Evolutionary conservation across 768 basidiomycete genomes (phyloP).

Genomic region (Nidularia pulvinata): DNA sequence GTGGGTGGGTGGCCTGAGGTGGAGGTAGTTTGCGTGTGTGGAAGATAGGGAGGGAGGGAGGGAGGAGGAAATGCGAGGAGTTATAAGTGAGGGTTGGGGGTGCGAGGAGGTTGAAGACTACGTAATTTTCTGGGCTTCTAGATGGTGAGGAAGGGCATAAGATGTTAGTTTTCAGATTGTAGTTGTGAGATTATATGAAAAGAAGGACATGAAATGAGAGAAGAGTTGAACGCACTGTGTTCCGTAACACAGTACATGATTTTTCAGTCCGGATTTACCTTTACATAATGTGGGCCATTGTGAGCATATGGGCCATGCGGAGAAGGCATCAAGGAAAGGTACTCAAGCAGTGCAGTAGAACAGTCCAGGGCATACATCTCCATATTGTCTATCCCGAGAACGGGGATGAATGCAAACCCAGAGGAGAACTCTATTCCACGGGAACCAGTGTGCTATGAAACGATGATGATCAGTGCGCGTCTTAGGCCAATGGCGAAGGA

Average conservation of each 20-base stretch:
- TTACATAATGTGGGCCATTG: constrained; percentile 53
- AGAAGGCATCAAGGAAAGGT: constrained; percentile 33
- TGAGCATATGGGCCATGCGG: constrained; percentile 30
- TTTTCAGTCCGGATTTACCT: constrained; percentile 49
- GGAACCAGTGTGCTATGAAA: constrained; percentile 43
- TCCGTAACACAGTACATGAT: constrained; percentile 53
- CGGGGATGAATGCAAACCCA: constrained; percentile 44
- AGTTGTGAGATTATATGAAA: no score
- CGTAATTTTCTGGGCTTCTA: constrained; percentile 33
- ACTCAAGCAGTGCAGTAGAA: constrained; percentile 27
- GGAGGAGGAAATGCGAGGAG: background rate
- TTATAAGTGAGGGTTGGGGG: constrained; percentile 12
- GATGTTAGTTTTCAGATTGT: no score
- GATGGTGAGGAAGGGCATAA: background rate
- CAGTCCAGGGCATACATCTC: constrained; percentile 37
- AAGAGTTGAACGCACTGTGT: constrained; percentile 29
- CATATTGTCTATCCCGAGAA: constrained; percentile 46
- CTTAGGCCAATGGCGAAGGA: background rate
- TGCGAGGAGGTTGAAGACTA: constrained; percentile 43
- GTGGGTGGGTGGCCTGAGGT: constrained; percentile 35
- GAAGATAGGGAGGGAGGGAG: constrained; percentile 8
- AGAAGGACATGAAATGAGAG: background rate
- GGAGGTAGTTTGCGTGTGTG: constrained; percentile 19
- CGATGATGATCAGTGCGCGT: background rate
- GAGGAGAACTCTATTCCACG: constrained; percentile 50